A percentile compares a stretch with the other conserved stretches of the same genome.
These are phyloP conservation scores for Cryptococcus sp. DNA, from an alignment of 1,284 basidiomycete genomes.

Conservation along the genomic window DNA sequence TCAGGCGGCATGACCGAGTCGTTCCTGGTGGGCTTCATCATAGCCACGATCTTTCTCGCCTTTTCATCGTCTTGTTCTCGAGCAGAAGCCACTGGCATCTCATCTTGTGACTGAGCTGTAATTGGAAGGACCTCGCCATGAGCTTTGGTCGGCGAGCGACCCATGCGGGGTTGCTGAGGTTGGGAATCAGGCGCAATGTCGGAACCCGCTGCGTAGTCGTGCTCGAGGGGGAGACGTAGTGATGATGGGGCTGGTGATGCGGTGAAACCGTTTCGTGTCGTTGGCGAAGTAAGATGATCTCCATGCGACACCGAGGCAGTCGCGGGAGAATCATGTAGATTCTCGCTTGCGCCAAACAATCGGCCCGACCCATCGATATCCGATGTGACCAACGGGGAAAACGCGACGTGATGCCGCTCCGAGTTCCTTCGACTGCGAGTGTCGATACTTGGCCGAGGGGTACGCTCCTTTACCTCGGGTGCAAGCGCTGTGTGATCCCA, in stretches of 20 bases:
- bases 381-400: slow-evolving; percentile 14
- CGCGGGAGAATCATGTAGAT: slow-evolving; percentile 14
- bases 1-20: slow-evolving; percentile 36
- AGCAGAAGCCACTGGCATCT: background rate
- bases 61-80: background rate
- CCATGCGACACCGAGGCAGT: slow-evolving; percentile 5
- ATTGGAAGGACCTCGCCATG: slow-evolving; percentile 11
- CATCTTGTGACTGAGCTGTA: slow-evolving; percentile 4
- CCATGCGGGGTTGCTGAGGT: background rate
- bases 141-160: background rate
- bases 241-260: background rate
- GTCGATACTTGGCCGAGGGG: background rate
- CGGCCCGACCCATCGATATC: slow-evolving; percentile 18
- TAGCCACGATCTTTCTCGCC: background rate
- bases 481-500: background rate
- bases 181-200: background rate
- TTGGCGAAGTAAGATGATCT: background rate
- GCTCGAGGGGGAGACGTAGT: slow-evolving; percentile 2
- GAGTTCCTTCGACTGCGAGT: background rate
- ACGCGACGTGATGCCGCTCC: slow-evolving; percentile 20
- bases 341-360: slow-evolving; percentile 1
- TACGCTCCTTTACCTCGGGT: background rate
- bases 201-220: background rate
- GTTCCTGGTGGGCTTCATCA: background rate
- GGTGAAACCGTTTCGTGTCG: background rate